Percentiles rank a stretch among this genome's conserved stretches.
Conservation (phyloP, 352 stramenopile species). For the Elongisporangium anandrum region DNA sequence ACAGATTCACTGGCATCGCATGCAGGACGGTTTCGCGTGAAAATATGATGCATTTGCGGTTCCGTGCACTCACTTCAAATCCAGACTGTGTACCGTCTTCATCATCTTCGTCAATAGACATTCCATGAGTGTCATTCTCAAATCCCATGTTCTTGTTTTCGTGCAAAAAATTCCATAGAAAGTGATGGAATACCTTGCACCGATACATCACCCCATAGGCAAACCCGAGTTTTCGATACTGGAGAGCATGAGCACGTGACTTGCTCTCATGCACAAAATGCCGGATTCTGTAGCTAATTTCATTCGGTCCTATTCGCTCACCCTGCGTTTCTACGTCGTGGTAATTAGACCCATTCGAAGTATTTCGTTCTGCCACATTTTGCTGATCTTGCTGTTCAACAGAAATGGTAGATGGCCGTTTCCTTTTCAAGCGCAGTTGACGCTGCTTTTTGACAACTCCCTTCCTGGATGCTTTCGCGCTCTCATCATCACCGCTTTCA, state of each 20-base stretch:
- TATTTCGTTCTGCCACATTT: neutral
- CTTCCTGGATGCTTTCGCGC: constrained; percentile 1
- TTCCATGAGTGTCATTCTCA: constrained; percentile 33
- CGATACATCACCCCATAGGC: constrained; percentile 82
- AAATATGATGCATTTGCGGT: constrained; percentile 53
- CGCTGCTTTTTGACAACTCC: constrained; percentile 18
- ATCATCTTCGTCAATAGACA: constrained; percentile 32
- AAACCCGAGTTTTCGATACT: constrained; percentile 76
- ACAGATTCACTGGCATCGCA: constrained; percentile 72
- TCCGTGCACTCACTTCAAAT: constrained; percentile 2
- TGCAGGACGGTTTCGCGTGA: constrained; percentile 71
- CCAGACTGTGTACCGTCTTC: constrained; percentile 6
- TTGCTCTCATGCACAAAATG: constrained; percentile 63
- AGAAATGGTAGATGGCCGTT: neutral
- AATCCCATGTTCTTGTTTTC: constrained; percentile 28
- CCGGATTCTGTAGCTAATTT: constrained; percentile 69
- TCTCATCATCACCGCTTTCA: constrained; percentile 35
- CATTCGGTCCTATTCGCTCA: constrained; percentile 7
- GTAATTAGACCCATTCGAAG: neutral
- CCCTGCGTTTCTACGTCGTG: neutral
- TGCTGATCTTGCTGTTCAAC: neutral
- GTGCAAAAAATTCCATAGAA: constrained; percentile 67
- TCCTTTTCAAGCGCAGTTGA: constrained; percentile 3
- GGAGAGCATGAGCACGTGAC: constrained; percentile 45
- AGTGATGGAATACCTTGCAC: constrained; percentile 74